Conservation (phyloP, 2,329 filamentous ascomycete species). For the Sporothrix curviconia region DNA sequence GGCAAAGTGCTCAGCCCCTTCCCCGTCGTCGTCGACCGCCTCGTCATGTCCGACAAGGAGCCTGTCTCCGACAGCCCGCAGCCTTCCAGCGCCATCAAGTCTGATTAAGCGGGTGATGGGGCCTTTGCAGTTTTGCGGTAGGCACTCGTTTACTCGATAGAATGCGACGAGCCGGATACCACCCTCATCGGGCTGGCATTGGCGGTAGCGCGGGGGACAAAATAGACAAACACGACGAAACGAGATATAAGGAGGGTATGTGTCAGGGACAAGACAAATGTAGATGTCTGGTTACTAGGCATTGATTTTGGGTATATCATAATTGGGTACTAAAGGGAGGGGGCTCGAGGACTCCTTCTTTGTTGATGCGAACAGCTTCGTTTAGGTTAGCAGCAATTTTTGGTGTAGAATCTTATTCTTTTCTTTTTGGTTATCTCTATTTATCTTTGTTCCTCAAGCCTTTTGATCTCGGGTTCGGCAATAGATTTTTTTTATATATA, state of each 20-base stretch:
- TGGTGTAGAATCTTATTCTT: constrained; percentile 4
- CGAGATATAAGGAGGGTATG: not conserved
- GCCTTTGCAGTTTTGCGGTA: not conserved
- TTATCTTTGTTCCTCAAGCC: too few species aligned
- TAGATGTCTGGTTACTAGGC: not conserved
- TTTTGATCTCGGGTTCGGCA: too few species aligned
- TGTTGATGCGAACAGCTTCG: not conserved
- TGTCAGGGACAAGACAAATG: not conserved
- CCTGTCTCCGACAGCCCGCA: constrained; percentile 28
- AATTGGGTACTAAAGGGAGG: not conserved
- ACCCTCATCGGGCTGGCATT: too few species aligned
- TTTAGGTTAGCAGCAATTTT: constrained; percentile 3
- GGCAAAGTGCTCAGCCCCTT: constrained; percentile 62
- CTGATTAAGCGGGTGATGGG: not conserved
- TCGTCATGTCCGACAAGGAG: constrained; percentile 49
- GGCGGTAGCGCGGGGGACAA: too few species aligned
- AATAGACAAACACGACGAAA: not conserved
- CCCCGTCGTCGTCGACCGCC: constrained; percentile 50
- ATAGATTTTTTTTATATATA: not conserved
- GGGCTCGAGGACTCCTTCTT: not conserved
- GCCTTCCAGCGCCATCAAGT: constrained; percentile 13
- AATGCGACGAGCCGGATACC: too few species aligned
- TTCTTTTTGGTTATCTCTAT: not conserved
- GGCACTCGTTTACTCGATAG: too few species aligned
- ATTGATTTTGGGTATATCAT: constrained; percentile 7